phyloP scores from a whole-genome alignment of 345 rosid genomes.

The Angophora floribunda region DNA sequence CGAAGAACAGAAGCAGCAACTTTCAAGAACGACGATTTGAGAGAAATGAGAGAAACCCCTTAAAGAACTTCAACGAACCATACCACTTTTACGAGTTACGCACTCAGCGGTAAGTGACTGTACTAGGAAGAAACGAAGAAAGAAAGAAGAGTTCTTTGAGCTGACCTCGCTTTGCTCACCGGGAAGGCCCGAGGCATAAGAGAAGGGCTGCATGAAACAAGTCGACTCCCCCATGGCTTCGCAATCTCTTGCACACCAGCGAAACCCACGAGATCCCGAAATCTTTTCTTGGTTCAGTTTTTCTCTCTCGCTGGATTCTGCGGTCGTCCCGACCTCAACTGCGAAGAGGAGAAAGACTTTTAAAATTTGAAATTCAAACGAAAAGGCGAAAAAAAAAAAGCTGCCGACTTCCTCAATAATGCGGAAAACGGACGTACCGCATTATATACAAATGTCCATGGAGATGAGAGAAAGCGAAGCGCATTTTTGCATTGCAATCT shows the following conservation, averaged over 20 bases:
- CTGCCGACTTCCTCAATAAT: not conserved
- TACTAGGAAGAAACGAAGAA: not conserved
- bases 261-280: not conserved
- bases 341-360: not conserved
- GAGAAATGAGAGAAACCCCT: not conserved
- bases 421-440: not conserved
- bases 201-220: conserved; percentile 8
- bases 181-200: conserved; percentile 7
- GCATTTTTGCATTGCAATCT: not conserved
- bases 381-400: not conserved
- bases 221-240: conserved; percentile 1
- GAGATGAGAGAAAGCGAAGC: not conserved
- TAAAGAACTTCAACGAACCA: not conserved
- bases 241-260: not conserved
- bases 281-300: not conserved
- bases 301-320: not conserved
- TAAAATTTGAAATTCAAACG: conserved; percentile 1
- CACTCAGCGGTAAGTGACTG: not conserved
- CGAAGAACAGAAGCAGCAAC: not conserved
- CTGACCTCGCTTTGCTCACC: not conserved
- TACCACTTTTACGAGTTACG: not conserved
- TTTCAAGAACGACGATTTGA: not conserved
- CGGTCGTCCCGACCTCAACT: not conserved
- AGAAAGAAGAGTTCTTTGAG: not conserved
- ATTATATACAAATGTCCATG: not conserved